Evolutionary conservation across 2,329 filamentous ascomycete species (phyloP).

Genomic region (Ophiosphaerella herpotricha): DNA sequence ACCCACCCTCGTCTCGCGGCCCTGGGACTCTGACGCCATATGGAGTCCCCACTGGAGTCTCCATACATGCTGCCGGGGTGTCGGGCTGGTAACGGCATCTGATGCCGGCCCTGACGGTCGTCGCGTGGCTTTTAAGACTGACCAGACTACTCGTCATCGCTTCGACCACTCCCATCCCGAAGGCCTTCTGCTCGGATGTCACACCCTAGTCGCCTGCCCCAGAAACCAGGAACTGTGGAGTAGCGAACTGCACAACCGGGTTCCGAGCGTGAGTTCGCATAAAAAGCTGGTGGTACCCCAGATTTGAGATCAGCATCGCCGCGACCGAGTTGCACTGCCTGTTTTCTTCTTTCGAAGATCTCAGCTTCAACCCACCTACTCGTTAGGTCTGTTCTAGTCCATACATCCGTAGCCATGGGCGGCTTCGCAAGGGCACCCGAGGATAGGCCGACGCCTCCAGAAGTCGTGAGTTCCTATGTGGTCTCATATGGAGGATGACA

Average conservation of each 20-base stretch:
- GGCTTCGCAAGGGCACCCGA: constrained; percentile 56
- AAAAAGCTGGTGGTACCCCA: constrained; percentile 27
- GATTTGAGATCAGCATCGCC: constrained; percentile 22
- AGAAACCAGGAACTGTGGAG: constrained; percentile 24
- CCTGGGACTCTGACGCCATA: constrained; percentile 16
- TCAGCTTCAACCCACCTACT: constrained; percentile 1
- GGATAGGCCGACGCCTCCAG: constrained; percentile 60
- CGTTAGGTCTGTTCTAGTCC: constrained; percentile 1
- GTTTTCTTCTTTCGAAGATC: not conserved
- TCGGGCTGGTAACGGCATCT: constrained; percentile 1
- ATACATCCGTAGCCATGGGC: constrained; percentile 29
- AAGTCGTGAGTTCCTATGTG: constrained; percentile 47
- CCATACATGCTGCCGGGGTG: constrained; percentile 7
- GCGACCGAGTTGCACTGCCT: not conserved
- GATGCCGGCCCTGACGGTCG: no score
- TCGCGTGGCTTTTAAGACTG: constrained; percentile 9
- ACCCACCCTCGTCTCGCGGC: constrained; percentile 7
- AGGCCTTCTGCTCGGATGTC: constrained; percentile 17
- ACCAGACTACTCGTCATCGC: constrained; percentile 2
- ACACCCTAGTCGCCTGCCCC: constrained; percentile 9
- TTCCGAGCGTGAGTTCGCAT: constrained; percentile 9
- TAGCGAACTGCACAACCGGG: constrained; percentile 12
- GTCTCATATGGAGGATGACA: not conserved
- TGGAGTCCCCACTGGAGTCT: constrained; percentile 25
- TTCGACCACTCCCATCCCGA: constrained; percentile 4